A percentile compares a stretch with the other conserved stretches of the same genome.
Conservation (phyloP, 805 yeast species). For the Cyberlindnera veronae region DNA sequence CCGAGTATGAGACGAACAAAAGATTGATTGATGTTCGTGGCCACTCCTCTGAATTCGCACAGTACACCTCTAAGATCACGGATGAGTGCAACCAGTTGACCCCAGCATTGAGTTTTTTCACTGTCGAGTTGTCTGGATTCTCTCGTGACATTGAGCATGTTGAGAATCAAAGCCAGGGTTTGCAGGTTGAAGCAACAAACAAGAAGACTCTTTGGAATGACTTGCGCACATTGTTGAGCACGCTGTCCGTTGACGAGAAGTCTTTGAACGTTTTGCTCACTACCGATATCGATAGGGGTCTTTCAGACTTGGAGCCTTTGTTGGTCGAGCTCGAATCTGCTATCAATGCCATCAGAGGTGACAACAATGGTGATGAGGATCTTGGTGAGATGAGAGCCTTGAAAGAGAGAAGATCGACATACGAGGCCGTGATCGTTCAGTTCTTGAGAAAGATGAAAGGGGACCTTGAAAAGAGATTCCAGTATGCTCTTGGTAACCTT, state of each 20-base stretch:
- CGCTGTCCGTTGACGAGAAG: slow-evolving; percentile 61
- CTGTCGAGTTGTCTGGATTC: slow-evolving; percentile 60
- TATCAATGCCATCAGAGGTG: slow-evolving; percentile 56
- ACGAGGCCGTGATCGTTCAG: slow-evolving; percentile 49
- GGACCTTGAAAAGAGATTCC: slow-evolving; percentile 43
- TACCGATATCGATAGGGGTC: slow-evolving; percentile 47
- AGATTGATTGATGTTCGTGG: slow-evolving; percentile 49
- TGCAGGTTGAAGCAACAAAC: slow-evolving; percentile 80
- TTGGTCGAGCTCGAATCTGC: slow-evolving; percentile 60
- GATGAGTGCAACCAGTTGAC: slow-evolving; percentile 53
- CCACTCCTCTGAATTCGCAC: slow-evolving; percentile 39
- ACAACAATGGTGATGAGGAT: slow-evolving; percentile 34
- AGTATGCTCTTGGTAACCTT: slow-evolving; percentile 30
- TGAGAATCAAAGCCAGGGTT: slow-evolving; percentile 73
- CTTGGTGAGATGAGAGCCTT: slow-evolving; percentile 69
- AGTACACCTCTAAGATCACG: slow-evolving; percentile 41
- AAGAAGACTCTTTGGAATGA: slow-evolving; percentile 73
- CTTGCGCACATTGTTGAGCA: slow-evolving; percentile 60
- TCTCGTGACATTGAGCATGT: slow-evolving; percentile 66
- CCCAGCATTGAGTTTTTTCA: slow-evolving; percentile 50
- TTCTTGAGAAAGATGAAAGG: slow-evolving; percentile 46
- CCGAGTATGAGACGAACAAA: slow-evolving; percentile 61
- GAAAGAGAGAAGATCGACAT: slow-evolving; percentile 57
- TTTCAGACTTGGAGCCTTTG: slow-evolving; percentile 51
- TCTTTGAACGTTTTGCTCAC: slow-evolving; percentile 46